phyloP scores from a whole-genome alignment of 2,329 filamentous ascomycete species.

The Penicillium sp. region DNA sequence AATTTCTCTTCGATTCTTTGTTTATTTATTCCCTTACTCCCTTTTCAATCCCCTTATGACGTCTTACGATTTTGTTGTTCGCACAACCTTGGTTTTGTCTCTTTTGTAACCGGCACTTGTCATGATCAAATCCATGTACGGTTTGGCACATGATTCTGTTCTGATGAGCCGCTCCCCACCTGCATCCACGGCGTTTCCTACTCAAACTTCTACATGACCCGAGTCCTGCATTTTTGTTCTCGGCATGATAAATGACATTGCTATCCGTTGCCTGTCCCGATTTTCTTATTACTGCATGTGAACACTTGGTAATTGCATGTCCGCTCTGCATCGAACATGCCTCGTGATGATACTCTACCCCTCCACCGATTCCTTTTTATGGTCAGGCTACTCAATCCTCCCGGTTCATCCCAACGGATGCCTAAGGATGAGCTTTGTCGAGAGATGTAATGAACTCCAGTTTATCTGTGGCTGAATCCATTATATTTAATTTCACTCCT shows the following conservation, averaged over 20 bases:
- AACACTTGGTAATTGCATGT: constrained; percentile 5
- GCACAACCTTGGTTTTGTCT: constrained; percentile 20
- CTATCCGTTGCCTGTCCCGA: not conserved
- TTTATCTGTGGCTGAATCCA: not conserved
- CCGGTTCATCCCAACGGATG: not conserved
- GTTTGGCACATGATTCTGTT: not conserved
- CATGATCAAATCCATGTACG: not conserved
- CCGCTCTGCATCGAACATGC: constrained; percentile 18
- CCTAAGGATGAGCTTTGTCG: not conserved
- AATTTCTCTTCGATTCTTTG: constrained; percentile 20
- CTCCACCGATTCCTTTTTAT: constrained; percentile 4
- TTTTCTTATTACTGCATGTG: constrained; percentile 10
- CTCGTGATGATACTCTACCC: constrained; percentile 14
- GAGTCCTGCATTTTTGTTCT: constrained; percentile 10
- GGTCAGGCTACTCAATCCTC: constrained; percentile 6
- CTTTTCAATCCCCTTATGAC: constrained; percentile 28
- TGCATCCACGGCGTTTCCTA: constrained; percentile 29
- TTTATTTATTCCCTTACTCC: constrained; percentile 25
- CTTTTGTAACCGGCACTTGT: constrained; percentile 18
- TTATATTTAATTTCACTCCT: not conserved
- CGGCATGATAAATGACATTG: constrained; percentile 8
- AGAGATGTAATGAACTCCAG: not conserved
- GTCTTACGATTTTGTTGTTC: constrained; percentile 28
- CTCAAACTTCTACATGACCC: constrained; percentile 11
- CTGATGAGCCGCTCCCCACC: constrained; percentile 1